Evolutionary conservation across 2,329 filamentous ascomycete species (phyloP).

Genomic region (Trichoderma harzianum): DNA sequence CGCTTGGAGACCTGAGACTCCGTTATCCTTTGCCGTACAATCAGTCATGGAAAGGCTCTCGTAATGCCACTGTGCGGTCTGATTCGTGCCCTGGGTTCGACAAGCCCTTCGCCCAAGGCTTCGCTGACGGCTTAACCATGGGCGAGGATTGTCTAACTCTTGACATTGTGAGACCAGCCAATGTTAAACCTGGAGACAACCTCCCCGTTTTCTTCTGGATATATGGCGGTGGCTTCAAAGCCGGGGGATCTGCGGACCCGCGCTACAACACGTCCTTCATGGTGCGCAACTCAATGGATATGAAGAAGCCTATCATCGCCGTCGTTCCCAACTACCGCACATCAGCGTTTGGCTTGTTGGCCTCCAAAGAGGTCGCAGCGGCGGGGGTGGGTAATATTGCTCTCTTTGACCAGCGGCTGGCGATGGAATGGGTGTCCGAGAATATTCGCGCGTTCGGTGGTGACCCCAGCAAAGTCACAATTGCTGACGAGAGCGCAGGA

Average conservation of each 20-base stretch:
- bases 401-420: conserved; percentile 41
- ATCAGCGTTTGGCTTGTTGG: conserved; percentile 10
- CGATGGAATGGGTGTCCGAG: conserved; percentile 47
- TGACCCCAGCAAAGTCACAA: conserved; percentile 42
- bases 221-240: conserved; percentile 15
- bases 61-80: conserved; percentile 3
- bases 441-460: conserved; percentile 50
- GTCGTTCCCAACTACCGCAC: conserved; percentile 16
- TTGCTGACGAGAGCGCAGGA: conserved; percentile 54
- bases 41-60: conserved; percentile 4
- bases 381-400: background rate
- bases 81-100: conserved; percentile 12
- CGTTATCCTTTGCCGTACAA: background rate
- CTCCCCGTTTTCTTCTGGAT: conserved; percentile 17
- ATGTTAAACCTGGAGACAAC: background rate
- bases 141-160: conserved; percentile 16
- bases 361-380: background rate
- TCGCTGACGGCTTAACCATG: conserved; percentile 11
- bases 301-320: conserved; percentile 10
- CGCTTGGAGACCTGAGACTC: background rate
- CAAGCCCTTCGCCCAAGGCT: conserved; percentile 7
- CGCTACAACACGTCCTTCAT: conserved; percentile 12
- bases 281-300: background rate
- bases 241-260: background rate
- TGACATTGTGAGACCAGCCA: conserved; percentile 6